These are phyloP conservation scores for Rhodotorula sp. DNA, from an alignment of 1,284 basidiomycete species.

Conservation along the genomic window DNA sequence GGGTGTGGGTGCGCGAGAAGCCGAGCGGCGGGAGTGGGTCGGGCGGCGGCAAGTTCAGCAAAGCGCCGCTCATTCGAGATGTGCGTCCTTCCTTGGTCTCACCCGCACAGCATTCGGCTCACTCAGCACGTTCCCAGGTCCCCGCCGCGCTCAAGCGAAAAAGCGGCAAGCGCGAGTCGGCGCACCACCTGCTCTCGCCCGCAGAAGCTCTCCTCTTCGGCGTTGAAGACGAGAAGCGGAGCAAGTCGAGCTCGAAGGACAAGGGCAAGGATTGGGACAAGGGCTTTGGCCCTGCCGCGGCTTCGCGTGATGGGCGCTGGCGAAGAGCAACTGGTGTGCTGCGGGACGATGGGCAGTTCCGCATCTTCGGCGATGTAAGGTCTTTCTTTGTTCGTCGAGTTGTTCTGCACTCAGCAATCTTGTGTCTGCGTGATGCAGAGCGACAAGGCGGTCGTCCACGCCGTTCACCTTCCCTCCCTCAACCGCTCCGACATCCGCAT, in stretches of 20 bases:
- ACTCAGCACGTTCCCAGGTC: slow-evolving; percentile 8
- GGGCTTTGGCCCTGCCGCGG: not conserved
- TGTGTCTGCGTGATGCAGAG: slow-evolving; percentile 7
- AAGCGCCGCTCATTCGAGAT: slow-evolving; percentile 31
- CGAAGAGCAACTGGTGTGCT: slow-evolving; percentile 28
- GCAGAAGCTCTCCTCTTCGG: slow-evolving; percentile 31
- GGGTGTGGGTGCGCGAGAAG: slow-evolving; percentile 32
- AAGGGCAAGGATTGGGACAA: slow-evolving; percentile 20
- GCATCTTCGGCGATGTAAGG: slow-evolving; percentile 34
- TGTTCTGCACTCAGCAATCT: no score
- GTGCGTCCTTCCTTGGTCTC: slow-evolving; percentile 8
- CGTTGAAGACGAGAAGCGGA: slow-evolving; percentile 18
- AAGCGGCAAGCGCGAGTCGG: slow-evolving; percentile 36
- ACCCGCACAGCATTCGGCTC: rapidly evolving
- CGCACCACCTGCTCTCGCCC: slow-evolving; percentile 38
- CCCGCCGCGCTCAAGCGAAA: slow-evolving; percentile 40
- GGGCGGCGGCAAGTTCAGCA: slow-evolving; percentile 27
- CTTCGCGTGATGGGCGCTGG: slow-evolving; percentile 26
- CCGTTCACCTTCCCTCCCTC: slow-evolving; percentile 32
- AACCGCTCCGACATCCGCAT: slow-evolving; percentile 41
- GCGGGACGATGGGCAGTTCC: slow-evolving; percentile 39
- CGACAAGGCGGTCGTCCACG: slow-evolving; percentile 33
- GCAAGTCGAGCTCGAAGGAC: slow-evolving; percentile 14
- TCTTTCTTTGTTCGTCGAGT: not conserved
- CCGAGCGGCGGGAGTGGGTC: not conserved